These are phyloP conservation scores for Thalassiosira exigua DNA, from an alignment of 352 stramenopile species.

Conservation along the genomic window DNA sequence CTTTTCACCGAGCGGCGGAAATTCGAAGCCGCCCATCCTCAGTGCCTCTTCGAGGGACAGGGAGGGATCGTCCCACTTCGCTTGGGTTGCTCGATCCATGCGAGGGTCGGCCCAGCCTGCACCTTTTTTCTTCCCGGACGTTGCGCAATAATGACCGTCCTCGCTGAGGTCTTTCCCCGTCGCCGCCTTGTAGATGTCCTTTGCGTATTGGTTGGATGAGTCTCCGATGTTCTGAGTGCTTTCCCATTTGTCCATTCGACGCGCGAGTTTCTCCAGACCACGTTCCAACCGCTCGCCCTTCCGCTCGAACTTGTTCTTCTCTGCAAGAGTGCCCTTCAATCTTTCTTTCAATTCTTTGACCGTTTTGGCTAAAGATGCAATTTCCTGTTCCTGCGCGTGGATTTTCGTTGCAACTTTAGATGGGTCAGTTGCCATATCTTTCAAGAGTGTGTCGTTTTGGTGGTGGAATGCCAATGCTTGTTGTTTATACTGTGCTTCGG, in stretches of 20 bases:
- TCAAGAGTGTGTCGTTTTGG: no score
- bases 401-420: conserved; percentile 22
- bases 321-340: neutral
- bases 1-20: neutral
- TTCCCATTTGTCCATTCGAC: conserved; percentile 18
- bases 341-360: conserved; percentile 23
- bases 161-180: conserved; percentile 12
- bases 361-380: neutral
- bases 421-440: no score
- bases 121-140: neutral
- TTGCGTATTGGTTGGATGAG: neutral
- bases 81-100: conserved; percentile 32
- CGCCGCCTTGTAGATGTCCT: conserved; percentile 14
- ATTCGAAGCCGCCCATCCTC: conserved; percentile 20
- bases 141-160: neutral
- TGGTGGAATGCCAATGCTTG: neutral
- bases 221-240: neutral
- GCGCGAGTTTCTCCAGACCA: conserved; percentile 17
- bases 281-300: neutral
- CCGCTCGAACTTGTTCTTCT: neutral
- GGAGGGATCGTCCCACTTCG: conserved; percentile 15
- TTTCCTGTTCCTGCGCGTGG: conserved; percentile 12
- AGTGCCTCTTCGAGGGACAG: conserved; percentile 22
- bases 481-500: conserved; percentile 24
- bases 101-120: conserved; percentile 25